A percentile compares a stretch with the other conserved stretches of the same genome.
phyloP scores from a whole-genome alignment of 169 alveolate genomes.

The Plasmodium cynomolgi region DNA sequence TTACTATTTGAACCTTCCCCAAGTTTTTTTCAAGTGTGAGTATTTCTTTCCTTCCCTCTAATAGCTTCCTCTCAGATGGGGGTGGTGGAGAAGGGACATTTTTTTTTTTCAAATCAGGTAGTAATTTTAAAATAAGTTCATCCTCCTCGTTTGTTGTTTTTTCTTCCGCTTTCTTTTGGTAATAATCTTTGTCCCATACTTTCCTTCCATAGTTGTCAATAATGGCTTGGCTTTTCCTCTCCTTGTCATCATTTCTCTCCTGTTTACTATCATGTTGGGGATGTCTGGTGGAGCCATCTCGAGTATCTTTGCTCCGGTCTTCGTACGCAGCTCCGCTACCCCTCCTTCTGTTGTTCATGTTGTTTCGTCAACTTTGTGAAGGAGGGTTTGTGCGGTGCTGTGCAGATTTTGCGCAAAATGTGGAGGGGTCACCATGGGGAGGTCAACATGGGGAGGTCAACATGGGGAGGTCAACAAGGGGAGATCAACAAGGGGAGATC shows the following conservation, averaged over 20 bases:
- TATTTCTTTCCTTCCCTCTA: slow-evolving; percentile 83
- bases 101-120: slow-evolving; percentile 77
- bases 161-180: slow-evolving; percentile 76
- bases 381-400: neutral
- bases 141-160: slow-evolving; percentile 78
- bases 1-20: slow-evolving; percentile 85
- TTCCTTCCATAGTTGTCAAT: slow-evolving; percentile 84
- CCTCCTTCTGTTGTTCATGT: neutral
- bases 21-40: slow-evolving; percentile 85
- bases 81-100: slow-evolving; percentile 62
- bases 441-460: too few species aligned
- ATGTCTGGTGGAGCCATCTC: neutral
- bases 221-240: slow-evolving; percentile 8
- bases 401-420: neutral
- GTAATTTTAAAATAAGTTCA: slow-evolving; percentile 77
- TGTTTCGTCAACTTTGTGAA: neutral
- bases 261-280: neutral
- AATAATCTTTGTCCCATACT: slow-evolving; percentile 86
- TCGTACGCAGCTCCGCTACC: neutral
- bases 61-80: slow-evolving; percentile 84
- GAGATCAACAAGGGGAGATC: too few species aligned
- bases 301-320: neutral
- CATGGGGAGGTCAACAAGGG: too few species aligned
- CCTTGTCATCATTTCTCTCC: neutral
- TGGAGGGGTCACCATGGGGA: neutral